These are phyloP conservation scores for Penicillium simplicissimum DNA, from an alignment of 495 filamentous ascomycete genomes.

Conservation along the genomic window DNA sequence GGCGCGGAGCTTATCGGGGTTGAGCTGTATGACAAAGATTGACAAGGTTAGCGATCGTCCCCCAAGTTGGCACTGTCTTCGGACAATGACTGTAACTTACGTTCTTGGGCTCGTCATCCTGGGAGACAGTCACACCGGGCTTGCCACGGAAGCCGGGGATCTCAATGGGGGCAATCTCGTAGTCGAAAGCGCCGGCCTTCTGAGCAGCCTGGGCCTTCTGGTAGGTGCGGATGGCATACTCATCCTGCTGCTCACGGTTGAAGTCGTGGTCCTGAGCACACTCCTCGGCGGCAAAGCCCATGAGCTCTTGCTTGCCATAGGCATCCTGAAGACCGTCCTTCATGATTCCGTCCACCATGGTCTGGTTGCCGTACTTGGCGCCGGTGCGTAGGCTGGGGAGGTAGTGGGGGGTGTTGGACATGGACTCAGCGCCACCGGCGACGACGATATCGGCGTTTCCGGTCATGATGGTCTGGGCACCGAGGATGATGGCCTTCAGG, in stretches of 20 bases:
- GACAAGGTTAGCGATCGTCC: conserved; percentile 17
- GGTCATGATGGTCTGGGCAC: conserved; percentile 93
- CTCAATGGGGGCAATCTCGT: conserved; percentile 88
- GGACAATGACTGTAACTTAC: conserved; percentile 35
- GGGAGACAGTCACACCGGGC: conserved; percentile 74
- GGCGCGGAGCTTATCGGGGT: conserved; percentile 81
- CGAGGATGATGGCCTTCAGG: conserved; percentile 91
- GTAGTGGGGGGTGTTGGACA: conserved; percentile 98
- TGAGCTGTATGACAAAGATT: conserved; percentile 57
- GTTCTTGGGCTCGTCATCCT: conserved; percentile 96
- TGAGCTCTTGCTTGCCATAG: conserved; percentile 85
- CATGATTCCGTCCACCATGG: conserved; percentile 83
- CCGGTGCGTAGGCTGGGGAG: conserved; percentile 79
- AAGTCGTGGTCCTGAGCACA: conserved; percentile 84
- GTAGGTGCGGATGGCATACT: conserved; percentile 91
- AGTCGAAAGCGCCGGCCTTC: conserved; percentile 71
- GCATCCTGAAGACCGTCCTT: conserved; percentile 92
- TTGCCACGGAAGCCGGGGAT: conserved; percentile 87
- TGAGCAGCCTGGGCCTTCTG: conserved; percentile 86
- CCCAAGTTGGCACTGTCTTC: neutral
- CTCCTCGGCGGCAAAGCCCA: conserved; percentile 91
- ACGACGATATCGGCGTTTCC: conserved; percentile 88
- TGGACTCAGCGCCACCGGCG: conserved; percentile 92
- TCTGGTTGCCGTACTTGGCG: conserved; percentile 86
- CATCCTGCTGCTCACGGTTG: conserved; percentile 80